phyloP scores from a whole-genome alignment of 2,329 filamentous ascomycete species.

The Aspergillus tamarii region DNA sequence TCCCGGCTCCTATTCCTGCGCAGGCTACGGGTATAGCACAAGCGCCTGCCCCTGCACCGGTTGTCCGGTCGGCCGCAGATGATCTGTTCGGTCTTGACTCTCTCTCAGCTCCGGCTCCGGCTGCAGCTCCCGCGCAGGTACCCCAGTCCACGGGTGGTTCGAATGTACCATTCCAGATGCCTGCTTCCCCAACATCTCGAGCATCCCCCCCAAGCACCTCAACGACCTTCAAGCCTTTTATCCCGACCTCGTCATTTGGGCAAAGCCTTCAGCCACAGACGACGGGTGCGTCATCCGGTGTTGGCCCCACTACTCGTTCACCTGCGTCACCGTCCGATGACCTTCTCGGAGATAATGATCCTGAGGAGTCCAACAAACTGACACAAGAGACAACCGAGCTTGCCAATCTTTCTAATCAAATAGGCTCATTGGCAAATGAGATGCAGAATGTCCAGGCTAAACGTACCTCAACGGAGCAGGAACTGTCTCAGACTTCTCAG shows the following conservation, averaged over 20 bases:
- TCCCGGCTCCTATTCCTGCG: slow-evolving; percentile 49
- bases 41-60: slow-evolving; percentile 53
- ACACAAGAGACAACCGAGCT: slow-evolving; percentile 89
- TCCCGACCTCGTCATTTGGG: slow-evolving; percentile 90
- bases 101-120: slow-evolving; percentile 55
- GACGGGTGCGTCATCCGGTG: slow-evolving; percentile 64
- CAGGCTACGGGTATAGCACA: slow-evolving; percentile 47
- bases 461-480: slow-evolving; percentile 75
- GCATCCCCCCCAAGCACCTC: slow-evolving; percentile 42
- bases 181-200: slow-evolving; percentile 50
- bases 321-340: slow-evolving; percentile 71
- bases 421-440: slow-evolving; percentile 85
- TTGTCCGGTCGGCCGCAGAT: slow-evolving; percentile 80
- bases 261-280: slow-evolving; percentile 75
- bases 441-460: slow-evolving; percentile 92
- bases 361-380: slow-evolving; percentile 83
- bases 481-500: slow-evolving; percentile 76
- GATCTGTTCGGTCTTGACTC: slow-evolving; percentile 93
- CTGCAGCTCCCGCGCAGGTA: slow-evolving; percentile 61
- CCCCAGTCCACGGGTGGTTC: slow-evolving; percentile 76
- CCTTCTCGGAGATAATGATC: slow-evolving; percentile 86
- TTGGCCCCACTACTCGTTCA: slow-evolving; percentile 37
- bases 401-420: slow-evolving; percentile 94
- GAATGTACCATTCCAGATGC: slow-evolving; percentile 58
- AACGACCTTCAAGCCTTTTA: slow-evolving; percentile 81